These are phyloP conservation scores for Torulaspora maleeae DNA, from an alignment of 805 yeast species.

Conservation along the genomic window DNA sequence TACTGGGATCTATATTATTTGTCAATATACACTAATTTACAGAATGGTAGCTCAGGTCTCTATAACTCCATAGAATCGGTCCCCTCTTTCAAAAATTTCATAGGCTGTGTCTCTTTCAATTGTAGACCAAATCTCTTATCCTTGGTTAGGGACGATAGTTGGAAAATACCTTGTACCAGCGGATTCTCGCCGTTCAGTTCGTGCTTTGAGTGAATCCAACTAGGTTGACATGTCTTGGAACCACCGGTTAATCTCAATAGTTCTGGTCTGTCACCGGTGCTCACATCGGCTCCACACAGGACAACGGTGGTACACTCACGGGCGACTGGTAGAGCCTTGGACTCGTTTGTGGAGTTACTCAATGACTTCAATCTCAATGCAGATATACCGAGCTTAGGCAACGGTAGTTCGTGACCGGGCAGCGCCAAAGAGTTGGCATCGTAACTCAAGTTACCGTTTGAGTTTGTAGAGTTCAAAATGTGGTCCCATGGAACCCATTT, in stretches of 20 bases:
- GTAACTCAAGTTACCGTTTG: conserved; percentile 61
- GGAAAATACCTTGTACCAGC: conserved; percentile 43
- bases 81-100: conserved; percentile 32
- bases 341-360: conserved; percentile 43
- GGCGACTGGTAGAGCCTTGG: conserved; percentile 56
- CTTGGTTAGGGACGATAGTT: conserved; percentile 55
- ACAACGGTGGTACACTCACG: conserved; percentile 77
- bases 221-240: conserved; percentile 57
- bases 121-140: conserved; percentile 67
- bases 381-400: conserved; percentile 68
- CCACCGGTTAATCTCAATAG: conserved; percentile 82
- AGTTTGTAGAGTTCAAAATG: conserved; percentile 57
- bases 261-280: conserved; percentile 45
- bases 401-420: conserved; percentile 71
- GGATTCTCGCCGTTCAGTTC: conserved; percentile 50
- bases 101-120: conserved; percentile 58
- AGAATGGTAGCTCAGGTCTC: background rate
- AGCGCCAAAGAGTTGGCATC: conserved; percentile 55
- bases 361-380: conserved; percentile 63
- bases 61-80: conserved; percentile 17
- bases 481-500: conserved; percentile 67
- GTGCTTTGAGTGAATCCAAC: conserved; percentile 82
- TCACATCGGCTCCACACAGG: conserved; percentile 43
- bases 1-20: background rate
- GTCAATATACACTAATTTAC: conserved; percentile 8